Base-by-base conservation (phyloP, 495 filamentous ascomycete genomes). In the Daldinia caldariorum region DNA sequence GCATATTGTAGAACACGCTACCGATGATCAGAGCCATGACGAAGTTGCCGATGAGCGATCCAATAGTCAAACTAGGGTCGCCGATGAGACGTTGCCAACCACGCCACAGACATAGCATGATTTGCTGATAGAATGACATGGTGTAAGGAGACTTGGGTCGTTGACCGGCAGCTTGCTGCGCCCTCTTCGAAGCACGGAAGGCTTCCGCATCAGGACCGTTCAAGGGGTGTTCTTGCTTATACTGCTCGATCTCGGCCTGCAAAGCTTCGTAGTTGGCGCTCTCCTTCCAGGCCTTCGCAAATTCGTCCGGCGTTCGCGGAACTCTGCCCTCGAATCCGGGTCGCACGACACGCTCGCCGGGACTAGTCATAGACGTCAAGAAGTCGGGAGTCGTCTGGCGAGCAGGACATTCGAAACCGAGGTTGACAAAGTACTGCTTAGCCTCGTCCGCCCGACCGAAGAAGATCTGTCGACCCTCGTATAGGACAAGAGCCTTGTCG, bases 391-490 rank as follows among this genome's bases (percentile, higher is more conserved):
- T 91, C 0, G 91, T 94, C 70, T 91, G 87, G 62, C 92, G 87
- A 22, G 85, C 79, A 1, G 91, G 89, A 67, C 90, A 92, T 10
- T 89, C 81, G 74, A 93, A 95, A 12, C 92, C 92, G 76, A 95
- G 87, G 43, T 91, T 80, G 50, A 86, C 75, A 64, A 94, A 94
- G 77, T 89, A 94, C 43, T 85, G 83, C 72, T 84, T 89, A 6
- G 91, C 92, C 34, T 82, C 82, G 55, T 78, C 70, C 7, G 88
- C 85, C 12, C 77, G 79, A 3, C 92, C 92, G 66, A 94, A 94
- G 78, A 89, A 94, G 66, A 95, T 94, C 73, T 94, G 91, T 34
- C 90, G 87, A 26, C 92, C 92, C 75, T 94, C 91, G 72, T 95
- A 94, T 10, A 95, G 80, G 9, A 95, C 87, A 26, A 89, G 84